Evolutionary conservation across 2,329 filamentous ascomycete species (phyloP), one percentile per base, ranked within the genome.

Genomic region (Monilinia laxa): DNA sequence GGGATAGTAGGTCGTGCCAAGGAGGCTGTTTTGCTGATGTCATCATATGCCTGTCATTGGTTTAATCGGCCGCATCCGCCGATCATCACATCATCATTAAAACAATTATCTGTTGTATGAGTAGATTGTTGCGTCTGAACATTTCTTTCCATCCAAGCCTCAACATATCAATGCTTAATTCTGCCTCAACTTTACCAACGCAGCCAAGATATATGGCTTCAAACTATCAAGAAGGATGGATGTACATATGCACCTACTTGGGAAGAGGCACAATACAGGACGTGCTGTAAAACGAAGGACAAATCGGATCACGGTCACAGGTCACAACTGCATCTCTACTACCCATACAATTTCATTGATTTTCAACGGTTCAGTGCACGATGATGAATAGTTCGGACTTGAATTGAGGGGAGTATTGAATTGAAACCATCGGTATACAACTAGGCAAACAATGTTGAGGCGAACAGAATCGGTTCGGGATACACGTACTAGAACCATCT

Each of bases 31-130:
- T 23, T 59, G 57, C 57, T 59, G 57, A 59, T 59, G 57, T 59
- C 57, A 59, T 59, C 57, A 49, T 31, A 25, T 56, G 20, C 12
- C 25, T 12, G 12, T 40, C n/a, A 4, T 28, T 47, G 18, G 42
- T 35, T 35, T 35, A 20, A n/a, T 38, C 18, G 56, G 57, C 42
- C 42, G 57, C 42, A 11, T 42, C 42, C 42, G 28, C 25, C 25
- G 57, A 59, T 59, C 57, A 59, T 58, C 40, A 45, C 45, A 31
- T 49, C 57, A 23, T 47, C 14, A 45, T 45, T 16, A 45, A 45
- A 18, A 6, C 42, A 6, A 35, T 35, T 9, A 35, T 35, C 31
- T 6, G 5, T 35, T 35, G 31, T 35, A 35, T 35, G 31, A 5
- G 31, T 5, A 35, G 31, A 7, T 35, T 35, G 31, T 35, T 35